Percentiles rank a stretch among this genome's conserved stretches.
Evolutionary conservation across 208 protist genomes (phyloP).

Genomic region (Wallacemonas rigidus): DNA sequence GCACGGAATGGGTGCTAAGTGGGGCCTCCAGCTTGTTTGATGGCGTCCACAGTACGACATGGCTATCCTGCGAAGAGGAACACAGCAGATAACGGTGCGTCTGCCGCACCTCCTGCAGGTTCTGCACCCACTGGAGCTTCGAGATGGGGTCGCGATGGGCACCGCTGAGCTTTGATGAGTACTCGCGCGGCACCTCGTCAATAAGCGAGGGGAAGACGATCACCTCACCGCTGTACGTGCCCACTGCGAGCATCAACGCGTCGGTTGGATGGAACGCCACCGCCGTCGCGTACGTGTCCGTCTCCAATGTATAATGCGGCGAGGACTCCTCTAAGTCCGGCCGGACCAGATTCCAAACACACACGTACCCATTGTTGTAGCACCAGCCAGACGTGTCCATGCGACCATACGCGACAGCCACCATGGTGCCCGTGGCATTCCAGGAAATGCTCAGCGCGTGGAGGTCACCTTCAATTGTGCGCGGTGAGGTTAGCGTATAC

Average conservation of each 20-base stretch:
- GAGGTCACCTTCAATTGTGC: conserved; percentile 58
- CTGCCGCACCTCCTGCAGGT: conserved; percentile 51
- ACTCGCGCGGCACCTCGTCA: conserved; percentile 40
- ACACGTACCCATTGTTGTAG: conserved; percentile 75
- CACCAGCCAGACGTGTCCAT: conserved; percentile 90
- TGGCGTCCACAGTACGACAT: conserved; percentile 71
- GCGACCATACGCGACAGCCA: conserved; percentile 87
- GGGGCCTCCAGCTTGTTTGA: conserved; percentile 69
- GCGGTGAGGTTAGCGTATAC: conserved; percentile 70
- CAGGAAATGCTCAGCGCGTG: conserved; percentile 80
- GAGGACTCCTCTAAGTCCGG: conserved; percentile 54
- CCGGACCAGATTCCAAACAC: conserved; percentile 81
- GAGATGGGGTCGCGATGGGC: conserved; percentile 82
- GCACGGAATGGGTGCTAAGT: conserved; percentile 57
- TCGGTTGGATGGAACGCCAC: conserved; percentile 88
- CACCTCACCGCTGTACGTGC: conserved; percentile 90
- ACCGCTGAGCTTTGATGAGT: conserved; percentile 30
- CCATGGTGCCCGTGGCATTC: conserved; percentile 81
- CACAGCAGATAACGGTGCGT: conserved; percentile 75
- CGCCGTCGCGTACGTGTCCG: conserved; percentile 73
- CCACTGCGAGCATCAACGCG: conserved; percentile 76
- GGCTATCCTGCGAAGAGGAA: conserved; percentile 75
- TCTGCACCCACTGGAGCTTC: conserved; percentile 76
- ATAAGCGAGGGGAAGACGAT: conserved; percentile 68
- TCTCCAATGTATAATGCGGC: conserved; percentile 82